These are phyloP conservation scores for Rubus idaeus DNA, from an alignment of 306 rosid genomes.

Conservation along the genomic window DNA sequence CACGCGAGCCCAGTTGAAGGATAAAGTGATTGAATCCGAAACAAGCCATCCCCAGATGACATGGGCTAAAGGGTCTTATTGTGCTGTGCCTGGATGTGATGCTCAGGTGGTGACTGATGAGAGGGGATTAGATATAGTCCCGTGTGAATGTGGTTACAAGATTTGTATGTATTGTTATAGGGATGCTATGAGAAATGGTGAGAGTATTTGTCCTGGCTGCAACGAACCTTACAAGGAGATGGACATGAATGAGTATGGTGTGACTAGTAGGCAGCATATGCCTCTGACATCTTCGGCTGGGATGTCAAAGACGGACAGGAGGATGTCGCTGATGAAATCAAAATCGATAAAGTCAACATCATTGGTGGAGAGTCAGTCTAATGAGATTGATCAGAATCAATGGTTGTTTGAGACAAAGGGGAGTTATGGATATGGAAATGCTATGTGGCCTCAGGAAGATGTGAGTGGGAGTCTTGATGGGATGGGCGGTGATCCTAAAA, in stretches of 20 bases:
- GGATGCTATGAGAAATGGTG: conserved; percentile 49
- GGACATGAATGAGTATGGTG: conserved; percentile 19
- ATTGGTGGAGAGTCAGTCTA: conserved; percentile 36
- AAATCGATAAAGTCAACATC: conserved; percentile 36
- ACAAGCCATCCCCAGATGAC: conserved; percentile 71
- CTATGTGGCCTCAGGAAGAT: conserved; percentile 64
- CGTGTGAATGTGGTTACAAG: conserved; percentile 61
- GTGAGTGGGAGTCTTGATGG: conserved; percentile 45
- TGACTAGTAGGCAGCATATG: conserved; percentile 10
- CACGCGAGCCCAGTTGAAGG: conserved; percentile 65
- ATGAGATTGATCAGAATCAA: conserved; percentile 51
- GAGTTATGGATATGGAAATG: conserved; percentile 75
- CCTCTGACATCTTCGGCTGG: conserved; percentile 31
- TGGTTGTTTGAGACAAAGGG: conserved; percentile 73
- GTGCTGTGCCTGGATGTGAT: conserved; percentile 56
- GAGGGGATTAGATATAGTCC: conserved; percentile 61
- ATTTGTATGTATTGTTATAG: conserved; percentile 68
- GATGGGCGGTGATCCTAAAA: conserved; percentile 55
- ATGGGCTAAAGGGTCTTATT: conserved; percentile 57
- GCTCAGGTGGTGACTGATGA: conserved; percentile 58
- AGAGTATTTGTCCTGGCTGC: conserved; percentile 64
- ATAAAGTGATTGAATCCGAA: conserved; percentile 58
- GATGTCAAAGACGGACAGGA: conserved; percentile 53
- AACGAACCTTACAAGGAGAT: conserved; percentile 41
- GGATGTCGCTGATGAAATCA: conserved; percentile 50